Base-by-base conservation (phyloP, 371 early-diverging fungal genomes). In the Dentiscutata heterogama region DNA sequence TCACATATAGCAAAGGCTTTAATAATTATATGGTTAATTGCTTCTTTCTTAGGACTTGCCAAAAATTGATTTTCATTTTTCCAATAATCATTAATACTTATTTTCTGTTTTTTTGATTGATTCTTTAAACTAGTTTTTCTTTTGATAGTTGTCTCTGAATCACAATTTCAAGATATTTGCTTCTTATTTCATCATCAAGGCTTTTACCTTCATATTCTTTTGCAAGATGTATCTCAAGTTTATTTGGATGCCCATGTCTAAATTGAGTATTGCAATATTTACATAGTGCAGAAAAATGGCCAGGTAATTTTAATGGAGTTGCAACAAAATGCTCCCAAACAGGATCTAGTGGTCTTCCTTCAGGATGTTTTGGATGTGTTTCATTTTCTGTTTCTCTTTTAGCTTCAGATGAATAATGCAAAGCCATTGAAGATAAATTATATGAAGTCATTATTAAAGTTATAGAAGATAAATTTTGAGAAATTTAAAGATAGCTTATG, bases 231-330 rank as follows among this genome's bases (percentile, higher is more conserved):
- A 39, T 14, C 35, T 42, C 35, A 35, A 67, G n/a, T 4, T 39
- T 11, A 16, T 16, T 31, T 16, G 20, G 2, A 31, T 6, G 2
- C 35, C 18, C 29, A 35, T 8, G 2, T 10, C 2, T 6, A 11
- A 29, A 18, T 35, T 31, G 20, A 35, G 8, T 11, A 16, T 13
- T 0, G 20, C 20, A 67, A 67, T 18, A 67, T 29, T 35, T 67
- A 67, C 67, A 67, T 67, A 18, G 11, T 16, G 67, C 67, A 31
- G 67, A 67, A 35, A 67, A 67, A 31, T 67, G 11, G 16, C 67
- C 39, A 31, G 67, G 16, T 31, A 39, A 67, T 16, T 10, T 31
- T 35, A 67, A 35, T 35, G 42, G 39, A 35, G 31, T 35, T 35
- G 11, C 35, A 16, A 6, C 20, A 67, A 67, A 67, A 67, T 35